Base-by-base conservation (phyloP, 176 grass and related monocot species). In the Avena insularis region DNA sequence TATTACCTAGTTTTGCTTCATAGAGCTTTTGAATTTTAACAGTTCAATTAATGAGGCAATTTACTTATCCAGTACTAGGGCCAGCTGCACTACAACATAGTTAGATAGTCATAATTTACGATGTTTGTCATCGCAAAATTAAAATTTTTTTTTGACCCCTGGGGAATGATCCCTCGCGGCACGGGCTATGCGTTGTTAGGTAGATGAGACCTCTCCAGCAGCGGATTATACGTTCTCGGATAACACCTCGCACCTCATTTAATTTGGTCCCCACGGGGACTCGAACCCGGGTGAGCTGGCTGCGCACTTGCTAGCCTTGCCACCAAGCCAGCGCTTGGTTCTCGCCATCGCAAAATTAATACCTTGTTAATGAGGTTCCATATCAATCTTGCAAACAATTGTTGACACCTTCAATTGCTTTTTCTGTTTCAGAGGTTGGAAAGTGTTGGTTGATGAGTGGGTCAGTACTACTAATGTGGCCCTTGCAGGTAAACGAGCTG, bases 371-470 rank as follows among this genome's bases (percentile, higher is more conserved):
- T 35, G 62, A 59, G 55, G 5, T 59, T 80, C 38, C 48, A 14
- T 70, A 61, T 17, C 21, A 46, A 9, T 79, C 15, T 11, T 38
- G 33, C 49, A 35, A 85, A 66, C 71, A 9, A 53, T 83, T 83
- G 65, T 73, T 92, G 72, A 83, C 25, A 70, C 25, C 10, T 83
- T 45, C n/a, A 9, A 68, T 85, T 86, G 5, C 29, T 11, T 15
- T 61, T 63, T 90, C 19, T 79, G 15, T 83, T 86, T 89, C 90
- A 98, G 96, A 74, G 90, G 79, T 77, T 98, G 96, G 96, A 98
- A 98, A 90, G 78, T 80, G 48, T 88, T 93, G 85, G 96, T 98
- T 61, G 96, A 98, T 91, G 91, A 95, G 47, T 98, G 96, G 96
- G 90, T 93, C 47, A 87, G 59, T 87, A 89, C 91, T 69, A 93